phyloP scores from a whole-genome alignment of 2,329 filamentous ascomycete genomes.

The Fusarium lyarnte region DNA sequence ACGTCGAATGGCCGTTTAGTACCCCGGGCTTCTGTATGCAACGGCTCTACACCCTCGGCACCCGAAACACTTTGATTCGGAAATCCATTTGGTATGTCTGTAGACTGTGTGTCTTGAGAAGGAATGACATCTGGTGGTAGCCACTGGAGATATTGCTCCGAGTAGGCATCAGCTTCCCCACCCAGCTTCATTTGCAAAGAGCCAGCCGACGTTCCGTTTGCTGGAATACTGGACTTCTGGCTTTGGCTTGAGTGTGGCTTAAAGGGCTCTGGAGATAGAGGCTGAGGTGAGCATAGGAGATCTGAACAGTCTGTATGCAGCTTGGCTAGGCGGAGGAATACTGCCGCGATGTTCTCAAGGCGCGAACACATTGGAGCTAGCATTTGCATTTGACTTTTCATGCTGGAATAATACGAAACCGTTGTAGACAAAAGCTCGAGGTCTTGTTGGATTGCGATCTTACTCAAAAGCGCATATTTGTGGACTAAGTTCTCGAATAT shows the following conservation, averaged over 20 bases:
- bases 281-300: accelerated
- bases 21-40: not conserved
- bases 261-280: not conserved
- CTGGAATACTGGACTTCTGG: accelerated
- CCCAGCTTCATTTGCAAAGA: not conserved
- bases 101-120: accelerated
- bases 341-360: not conserved
- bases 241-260: accelerated
- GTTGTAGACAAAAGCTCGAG: not conserved
- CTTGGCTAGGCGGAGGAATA: not conserved
- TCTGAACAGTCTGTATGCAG: not conserved
- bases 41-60: accelerated
- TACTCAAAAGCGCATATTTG: accelerated
- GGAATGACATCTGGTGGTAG: not conserved
- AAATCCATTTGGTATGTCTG: no score
- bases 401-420: not conserved
- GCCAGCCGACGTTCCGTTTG: accelerated
- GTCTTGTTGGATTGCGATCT: not conserved
- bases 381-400: not conserved
- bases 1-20: not conserved
- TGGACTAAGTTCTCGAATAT: not conserved
- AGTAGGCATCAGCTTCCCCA: not conserved
- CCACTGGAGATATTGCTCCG: not conserved
- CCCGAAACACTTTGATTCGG: no score
- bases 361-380: not conserved